phyloP scores from a whole-genome alignment of 768 basidiomycete genomes.

The Postia placenta region DNA sequence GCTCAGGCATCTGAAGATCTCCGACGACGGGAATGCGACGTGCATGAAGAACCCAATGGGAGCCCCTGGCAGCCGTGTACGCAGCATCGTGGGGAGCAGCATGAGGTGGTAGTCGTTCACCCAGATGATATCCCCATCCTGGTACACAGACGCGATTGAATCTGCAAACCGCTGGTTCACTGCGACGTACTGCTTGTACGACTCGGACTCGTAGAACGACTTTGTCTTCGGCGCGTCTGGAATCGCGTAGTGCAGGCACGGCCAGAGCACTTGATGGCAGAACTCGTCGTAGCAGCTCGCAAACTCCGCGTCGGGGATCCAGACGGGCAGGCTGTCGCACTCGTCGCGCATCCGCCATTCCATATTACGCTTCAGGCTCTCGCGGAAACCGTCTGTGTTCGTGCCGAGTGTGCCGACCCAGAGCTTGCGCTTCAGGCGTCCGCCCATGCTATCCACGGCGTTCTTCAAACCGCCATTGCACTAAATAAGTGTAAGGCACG shows the following conservation, averaged over 20 bases:
- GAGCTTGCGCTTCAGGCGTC: conserved; percentile 41
- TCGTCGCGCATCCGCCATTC: conserved; percentile 41
- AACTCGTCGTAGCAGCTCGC: conserved; percentile 79
- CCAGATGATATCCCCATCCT: conserved; percentile 89
- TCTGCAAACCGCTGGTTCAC: conserved; percentile 91
- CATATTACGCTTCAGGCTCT: conserved; percentile 50
- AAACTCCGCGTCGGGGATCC: conserved; percentile 80
- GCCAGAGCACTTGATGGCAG: conserved; percentile 83
- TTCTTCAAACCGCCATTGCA: conserved; percentile 84
- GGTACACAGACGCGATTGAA: conserved; percentile 71
- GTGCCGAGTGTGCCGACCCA: conserved; percentile 75
- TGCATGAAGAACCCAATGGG: conserved; percentile 94
- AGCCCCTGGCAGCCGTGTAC: conserved; percentile 55
- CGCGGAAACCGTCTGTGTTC: conserved; percentile 57
- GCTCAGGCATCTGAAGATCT: conserved; percentile 90
- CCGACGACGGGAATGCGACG: conserved; percentile 91
- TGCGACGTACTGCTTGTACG: conserved; percentile 80
- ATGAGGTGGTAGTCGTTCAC: conserved; percentile 97
- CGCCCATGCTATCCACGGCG: conserved; percentile 60
- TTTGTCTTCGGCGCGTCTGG: conserved; percentile 87
- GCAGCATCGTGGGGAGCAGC: conserved; percentile 83
- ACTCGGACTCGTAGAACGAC: conserved; percentile 67
- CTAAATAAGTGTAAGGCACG: not conserved
- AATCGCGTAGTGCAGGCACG: conserved; percentile 79
- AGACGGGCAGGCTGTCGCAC: conserved; percentile 50